Percentiles rank a stretch among this genome's conserved stretches.
Conservation (phyloP, 345 rosid species). For the Raphanus raphanistrum region DNA sequence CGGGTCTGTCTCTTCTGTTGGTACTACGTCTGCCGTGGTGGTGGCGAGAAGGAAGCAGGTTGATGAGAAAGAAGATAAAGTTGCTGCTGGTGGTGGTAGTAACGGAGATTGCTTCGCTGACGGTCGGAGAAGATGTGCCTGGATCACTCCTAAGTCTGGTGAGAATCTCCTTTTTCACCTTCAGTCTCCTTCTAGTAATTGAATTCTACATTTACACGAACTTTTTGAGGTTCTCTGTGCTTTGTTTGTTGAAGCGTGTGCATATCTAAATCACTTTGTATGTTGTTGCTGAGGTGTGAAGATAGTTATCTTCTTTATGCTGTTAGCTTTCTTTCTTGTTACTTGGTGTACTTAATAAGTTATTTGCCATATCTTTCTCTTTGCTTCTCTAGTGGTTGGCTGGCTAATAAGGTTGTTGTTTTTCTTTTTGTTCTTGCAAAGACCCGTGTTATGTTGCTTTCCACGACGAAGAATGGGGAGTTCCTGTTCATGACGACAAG, state of each 20-base stretch:
- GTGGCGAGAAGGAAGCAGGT: slow-evolving; percentile 47
- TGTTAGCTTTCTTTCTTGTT: not conserved
- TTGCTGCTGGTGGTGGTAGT: not conserved
- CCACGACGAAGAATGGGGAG: slow-evolving; percentile 97
- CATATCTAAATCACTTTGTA: not conserved
- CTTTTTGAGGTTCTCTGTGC: not conserved
- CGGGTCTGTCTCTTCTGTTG: slow-evolving; percentile 32
- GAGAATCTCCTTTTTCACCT: slow-evolving; percentile 6
- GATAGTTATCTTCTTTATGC: not conserved
- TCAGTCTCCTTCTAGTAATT: no score
- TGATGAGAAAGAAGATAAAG: slow-evolving; percentile 39
- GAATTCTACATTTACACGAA: not conserved
- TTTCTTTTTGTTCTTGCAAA: slow-evolving; percentile 20
- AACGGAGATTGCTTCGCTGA: slow-evolving; percentile 44
- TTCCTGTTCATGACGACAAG: slow-evolving; percentile 79
- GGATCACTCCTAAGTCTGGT: slow-evolving; percentile 86
- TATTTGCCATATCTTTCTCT: not conserved
- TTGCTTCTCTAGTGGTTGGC: not conserved
- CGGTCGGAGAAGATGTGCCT: slow-evolving; percentile 64
- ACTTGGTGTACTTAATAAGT: not conserved
- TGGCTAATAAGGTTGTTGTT: not conserved
- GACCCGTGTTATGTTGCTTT: slow-evolving; percentile 64
- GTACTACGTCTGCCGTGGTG: not conserved
- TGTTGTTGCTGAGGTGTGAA: not conserved
- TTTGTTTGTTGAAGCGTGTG: no score